Evolutionary conservation across 2,329 filamentous ascomycete species (phyloP), one percentile per base, ranked within the genome.

Genomic region (Tolypocladium guangdongense): DNA sequence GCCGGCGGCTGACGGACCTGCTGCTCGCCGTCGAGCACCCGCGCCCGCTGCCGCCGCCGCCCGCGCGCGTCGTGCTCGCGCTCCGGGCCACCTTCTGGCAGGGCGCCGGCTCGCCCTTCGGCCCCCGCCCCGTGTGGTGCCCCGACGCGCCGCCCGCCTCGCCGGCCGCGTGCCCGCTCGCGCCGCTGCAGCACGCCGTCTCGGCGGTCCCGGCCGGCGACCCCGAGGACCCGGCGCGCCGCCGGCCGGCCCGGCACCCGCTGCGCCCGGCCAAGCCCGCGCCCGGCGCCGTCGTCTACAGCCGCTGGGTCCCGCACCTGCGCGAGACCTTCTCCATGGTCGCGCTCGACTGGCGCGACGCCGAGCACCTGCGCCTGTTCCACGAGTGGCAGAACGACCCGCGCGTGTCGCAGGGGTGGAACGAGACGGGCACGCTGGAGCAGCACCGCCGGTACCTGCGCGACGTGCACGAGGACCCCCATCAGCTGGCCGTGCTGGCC

Each of bases 341-440:
- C n/a, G 82, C 81, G 12, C 76, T 92, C 1, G 84, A 91, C 66
- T 87, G 80, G 68, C 63, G 75, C 35, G 73, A 88, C 62, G 64
- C 72, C 1, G 75, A 80, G 61, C 87, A 92, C 68, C 70, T 91
- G 50, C 70, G 74, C 18, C 74, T 89, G 6, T 91, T 92, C 74
- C 83, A 90, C 68, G 76, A 76, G 54, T 92, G 88, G 88, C 87
- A 90, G 69, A 92, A 92, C 63, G 87, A 91, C 64, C 87, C 87
- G 51, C 84, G 88, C 50, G 88, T 92, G 35, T 86, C 86, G 4
- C 80, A 85, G 63, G 87, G 87, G 4, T 91, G 88, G 88, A 88
- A 89, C 63, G 83, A 88, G 71, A 87, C 84, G 1, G 88, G 87
- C 35, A 87, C 86, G 1, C 69, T 88, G 49, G 86, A 88, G 33